Conservation (phyloP, 2,329 filamentous ascomycete genomes). For the Fusarium compactum region DNA sequence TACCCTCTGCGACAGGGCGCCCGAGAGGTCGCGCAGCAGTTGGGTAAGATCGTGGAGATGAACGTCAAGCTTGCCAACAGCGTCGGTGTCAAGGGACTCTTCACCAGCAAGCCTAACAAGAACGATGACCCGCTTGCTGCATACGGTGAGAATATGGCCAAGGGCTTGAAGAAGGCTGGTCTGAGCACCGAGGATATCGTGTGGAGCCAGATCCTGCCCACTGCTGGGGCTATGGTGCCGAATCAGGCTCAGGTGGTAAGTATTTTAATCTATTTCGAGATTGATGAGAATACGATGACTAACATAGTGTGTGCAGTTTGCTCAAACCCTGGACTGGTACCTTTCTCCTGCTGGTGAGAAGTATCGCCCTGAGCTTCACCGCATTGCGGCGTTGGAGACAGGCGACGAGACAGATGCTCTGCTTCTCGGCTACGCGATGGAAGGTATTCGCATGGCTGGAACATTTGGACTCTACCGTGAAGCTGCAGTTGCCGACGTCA, state of each 20-base stretch:
- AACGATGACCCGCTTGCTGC: slow-evolving; percentile 68
- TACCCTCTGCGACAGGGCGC: slow-evolving; percentile 73
- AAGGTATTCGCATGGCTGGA: slow-evolving; percentile 76
- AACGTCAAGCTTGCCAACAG: slow-evolving; percentile 71
- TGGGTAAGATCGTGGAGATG: slow-evolving; percentile 72
- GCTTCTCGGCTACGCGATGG: slow-evolving; percentile 77
- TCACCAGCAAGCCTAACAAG: slow-evolving; percentile 61
- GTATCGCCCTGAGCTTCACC: slow-evolving; percentile 71
- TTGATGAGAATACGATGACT: slow-evolving; percentile 15
- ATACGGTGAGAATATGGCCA: slow-evolving; percentile 75
- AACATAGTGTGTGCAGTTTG: slow-evolving; percentile 63
- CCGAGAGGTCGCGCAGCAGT: slow-evolving; percentile 66
- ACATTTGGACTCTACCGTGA: slow-evolving; percentile 72
- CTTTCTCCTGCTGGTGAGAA: slow-evolving; percentile 67
- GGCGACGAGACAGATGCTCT: slow-evolving; percentile 70
- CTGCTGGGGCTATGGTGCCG: slow-evolving; percentile 74
- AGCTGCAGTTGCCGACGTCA: slow-evolving; percentile 59
- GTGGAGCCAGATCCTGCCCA: slow-evolving; percentile 77
- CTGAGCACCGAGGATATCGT: slow-evolving; percentile 74
- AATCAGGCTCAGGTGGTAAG: slow-evolving; percentile 76
- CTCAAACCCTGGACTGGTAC: slow-evolving; percentile 80
- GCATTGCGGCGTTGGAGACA: slow-evolving; percentile 66
- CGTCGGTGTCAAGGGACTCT: slow-evolving; percentile 57
- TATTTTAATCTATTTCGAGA: slow-evolving; percentile 18
- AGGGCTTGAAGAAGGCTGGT: slow-evolving; percentile 72